Base-by-base conservation (phyloP, 2,329 filamentous ascomycete genomes). In the Alternaria sp. region DNA sequence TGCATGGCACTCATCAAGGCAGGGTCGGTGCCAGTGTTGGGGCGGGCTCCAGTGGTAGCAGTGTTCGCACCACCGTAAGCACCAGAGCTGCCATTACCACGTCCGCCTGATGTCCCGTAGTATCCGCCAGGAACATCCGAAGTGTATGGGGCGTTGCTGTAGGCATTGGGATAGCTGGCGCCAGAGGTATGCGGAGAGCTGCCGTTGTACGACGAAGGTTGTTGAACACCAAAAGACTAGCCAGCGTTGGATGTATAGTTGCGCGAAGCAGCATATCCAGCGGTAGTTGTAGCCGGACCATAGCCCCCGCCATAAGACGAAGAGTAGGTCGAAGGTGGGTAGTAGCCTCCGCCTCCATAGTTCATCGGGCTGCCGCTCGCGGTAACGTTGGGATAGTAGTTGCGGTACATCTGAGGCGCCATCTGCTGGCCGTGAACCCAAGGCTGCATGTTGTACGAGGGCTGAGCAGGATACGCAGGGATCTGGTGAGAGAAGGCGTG, bases 401-500 rank as follows among this genome's bases (percentile, higher is more conserved):
- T 42, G 14, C 57, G 60, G 31, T 72, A 73, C 53, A 66, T 60
- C 31, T 66, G 68, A 7, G 68, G 60, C n/a, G 48, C 45, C 36
- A 66, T 56, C 37, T 66, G 69, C 37, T 74, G 69, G 28, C 59
- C 61, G 28, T 70, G 71, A 17, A 58, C 52, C 67, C 69, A 74
- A 11, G 67, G 65, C 8, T 60, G 60, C 67, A 75, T 71, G 44
- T 66, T 64, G 51, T 69, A 75, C 6, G 59, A 56, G 14, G 62
- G 45, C 51, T 74, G 74, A 23, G 45, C 17, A 8, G 65, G 42
- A 40, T 69, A 76, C 13, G 51, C 50, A 1, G 73, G 70, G 14
- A 76, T 51, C 58, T 75, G 73, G 45, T 76, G 68, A 10, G 73
- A 70, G 45, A 76, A 77, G 1, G 72, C 66, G 41, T 72, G 66